Base-by-base conservation (phyloP, 208 protist genomes). In the Trichomonas tenax region DNA sequence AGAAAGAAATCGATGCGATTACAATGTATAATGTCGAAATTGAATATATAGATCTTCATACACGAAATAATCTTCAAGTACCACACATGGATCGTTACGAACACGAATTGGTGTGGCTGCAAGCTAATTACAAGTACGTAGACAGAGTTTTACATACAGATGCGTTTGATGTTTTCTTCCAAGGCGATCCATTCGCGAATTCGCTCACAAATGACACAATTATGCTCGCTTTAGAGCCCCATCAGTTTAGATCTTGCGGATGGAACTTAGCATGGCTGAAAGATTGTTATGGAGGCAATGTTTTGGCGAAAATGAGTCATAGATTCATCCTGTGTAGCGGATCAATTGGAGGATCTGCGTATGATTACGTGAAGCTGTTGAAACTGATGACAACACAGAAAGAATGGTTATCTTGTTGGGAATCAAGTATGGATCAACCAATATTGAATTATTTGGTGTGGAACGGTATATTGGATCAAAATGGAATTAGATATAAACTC, bases 111-210 rank as follows among this genome's bases (percentile, higher is more conserved):
- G 86, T 6, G 15, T 93, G 86, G 86, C 86, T 93, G 34, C 0
- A 51, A 38, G 45, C 41, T 0, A 38, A 93, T 36, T 34, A 38
- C 41, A 93, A 93, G 14, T 26, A 93, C 9, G 86, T 93, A 49
- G 86, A 93, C 44, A 26, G 44, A 38, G 36, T 93, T 93, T 51
- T 93, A 48, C 86, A 93, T 51, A 44, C 86, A 21, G 86, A 93
- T 51, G 11, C 86, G 15, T 93, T 93, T n/a, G 86, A 93, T 51
- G 86, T 93, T 38, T 93, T 93, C 31, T 93, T 93, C 44, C 86
- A 93, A 51, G 86, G 86, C 11, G 86, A 93, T 51, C 86, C 86
- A 38, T 93, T 93, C 38, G 26, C 86, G 34, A 17, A 41, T 6
- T 38, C 17, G 1, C 8, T 93, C 4, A n/a, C 0, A 0, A 51